Conservation (phyloP, 257 asterid species). For the Petunia axillaris region DNA sequence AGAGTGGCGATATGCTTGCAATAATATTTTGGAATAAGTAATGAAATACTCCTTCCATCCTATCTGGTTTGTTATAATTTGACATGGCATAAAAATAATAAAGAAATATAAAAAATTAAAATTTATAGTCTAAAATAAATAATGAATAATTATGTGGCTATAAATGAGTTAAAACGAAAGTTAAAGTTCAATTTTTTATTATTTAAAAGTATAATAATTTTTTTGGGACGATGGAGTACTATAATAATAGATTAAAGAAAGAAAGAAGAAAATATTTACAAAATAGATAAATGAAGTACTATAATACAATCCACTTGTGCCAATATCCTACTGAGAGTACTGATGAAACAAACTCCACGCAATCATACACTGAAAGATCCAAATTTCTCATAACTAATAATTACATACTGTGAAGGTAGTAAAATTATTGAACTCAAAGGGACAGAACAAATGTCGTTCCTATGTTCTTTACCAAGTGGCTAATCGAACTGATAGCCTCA, state of each 20-base stretch:
- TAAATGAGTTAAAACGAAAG: no score
- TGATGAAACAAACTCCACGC: not conserved
- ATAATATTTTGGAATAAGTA: not conserved
- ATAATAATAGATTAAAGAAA: not conserved
- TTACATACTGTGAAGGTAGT: not conserved
- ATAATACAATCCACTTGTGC: not conserved
- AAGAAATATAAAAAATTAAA: no score
- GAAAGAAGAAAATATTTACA: not conserved
- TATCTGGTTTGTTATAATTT: no score
- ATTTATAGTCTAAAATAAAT: no score
- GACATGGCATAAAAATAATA: no score
- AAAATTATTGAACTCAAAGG: conserved; percentile 11
- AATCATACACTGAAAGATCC: not conserved
- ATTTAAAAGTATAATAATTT: no score
- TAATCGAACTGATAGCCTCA: not conserved
- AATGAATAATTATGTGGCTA: no score
- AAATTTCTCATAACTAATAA: not conserved
- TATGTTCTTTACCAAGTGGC: not conserved
- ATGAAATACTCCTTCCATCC: not conserved
- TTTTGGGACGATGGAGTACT: no score
- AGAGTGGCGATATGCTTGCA: not conserved
- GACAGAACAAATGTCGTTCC: conserved; percentile 2
- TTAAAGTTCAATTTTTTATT: no score
- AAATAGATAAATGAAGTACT: not conserved
- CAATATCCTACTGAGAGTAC: not conserved